Percentiles rank a stretch among this genome's conserved stretches.
Conservation (phyloP, 345 rosid genomes). For the Corchorus olitorius region DNA sequence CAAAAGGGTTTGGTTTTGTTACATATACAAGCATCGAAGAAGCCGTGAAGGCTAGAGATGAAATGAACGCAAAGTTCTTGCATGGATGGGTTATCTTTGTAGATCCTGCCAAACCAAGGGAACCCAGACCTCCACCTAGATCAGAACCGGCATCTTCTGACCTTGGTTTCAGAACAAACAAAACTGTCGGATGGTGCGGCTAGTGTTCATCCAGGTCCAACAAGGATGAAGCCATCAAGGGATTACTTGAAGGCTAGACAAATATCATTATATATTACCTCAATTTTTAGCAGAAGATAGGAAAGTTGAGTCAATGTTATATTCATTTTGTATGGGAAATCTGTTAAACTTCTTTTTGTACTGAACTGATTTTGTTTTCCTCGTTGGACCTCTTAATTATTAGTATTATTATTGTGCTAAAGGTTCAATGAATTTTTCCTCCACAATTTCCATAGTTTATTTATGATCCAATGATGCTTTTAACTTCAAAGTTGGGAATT, state of each 20-base stretch:
- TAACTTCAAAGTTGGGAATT: too few relatives aligned
- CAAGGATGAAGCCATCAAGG: not conserved
- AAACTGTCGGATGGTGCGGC: constrained; percentile 80
- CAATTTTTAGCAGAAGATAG: not conserved
- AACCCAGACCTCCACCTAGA: constrained; percentile 46
- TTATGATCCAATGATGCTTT: too few relatives aligned
- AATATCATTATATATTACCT: not conserved
- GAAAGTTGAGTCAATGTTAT: not conserved
- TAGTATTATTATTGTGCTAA: not conserved
- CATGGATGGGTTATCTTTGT: constrained; percentile 98
- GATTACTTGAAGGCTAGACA: not conserved
- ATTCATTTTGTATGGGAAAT: not conserved
- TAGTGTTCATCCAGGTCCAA: constrained; percentile 19
- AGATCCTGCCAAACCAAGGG: constrained; percentile 86
- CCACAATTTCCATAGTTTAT: too few relatives aligned
- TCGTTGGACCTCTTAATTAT: not conserved
- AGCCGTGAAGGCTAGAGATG: constrained; percentile 86
- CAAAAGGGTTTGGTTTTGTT: constrained; percentile 85
- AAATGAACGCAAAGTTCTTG: constrained; percentile 82
- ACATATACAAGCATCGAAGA: constrained; percentile 70
- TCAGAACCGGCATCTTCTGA: constrained; percentile 40
- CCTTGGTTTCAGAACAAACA: constrained; percentile 68
- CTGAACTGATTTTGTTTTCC: not conserved
- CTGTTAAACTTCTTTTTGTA: not conserved
- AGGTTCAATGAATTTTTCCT: not conserved